Evolutionary conservation across 257 asterid genomes (phyloP).

Genomic region (Avicennia marina): DNA sequence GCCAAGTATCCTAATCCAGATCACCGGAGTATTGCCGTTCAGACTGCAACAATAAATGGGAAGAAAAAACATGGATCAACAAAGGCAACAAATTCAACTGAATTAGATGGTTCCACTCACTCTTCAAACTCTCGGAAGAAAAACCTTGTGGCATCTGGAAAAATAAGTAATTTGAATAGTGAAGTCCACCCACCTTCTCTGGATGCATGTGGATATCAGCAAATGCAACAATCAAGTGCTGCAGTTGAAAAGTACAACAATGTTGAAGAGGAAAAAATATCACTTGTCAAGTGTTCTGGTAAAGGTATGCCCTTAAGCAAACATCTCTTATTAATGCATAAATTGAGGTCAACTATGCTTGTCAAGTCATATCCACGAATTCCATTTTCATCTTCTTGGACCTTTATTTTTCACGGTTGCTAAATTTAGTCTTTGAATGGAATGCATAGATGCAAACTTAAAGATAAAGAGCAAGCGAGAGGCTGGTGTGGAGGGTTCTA

Average conservation of each 20-base stretch:
- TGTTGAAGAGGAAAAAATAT: slow-evolving; percentile 43
- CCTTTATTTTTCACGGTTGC: slow-evolving; percentile 9
- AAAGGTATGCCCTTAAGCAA: slow-evolving; percentile 48
- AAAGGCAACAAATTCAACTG: slow-evolving; percentile 36
- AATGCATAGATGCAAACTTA: slow-evolving; percentile 39
- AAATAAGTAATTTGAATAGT: slow-evolving; percentile 36
- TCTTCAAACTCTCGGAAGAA: slow-evolving; percentile 47
- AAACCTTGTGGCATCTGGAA: slow-evolving; percentile 34
- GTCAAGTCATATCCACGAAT: slow-evolving; percentile 5
- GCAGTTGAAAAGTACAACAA: slow-evolving; percentile 37
- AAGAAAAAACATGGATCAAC: slow-evolving; percentile 61
- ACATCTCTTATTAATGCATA: slow-evolving; percentile 12
- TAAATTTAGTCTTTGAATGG: neutral
- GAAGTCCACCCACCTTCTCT: slow-evolving; percentile 34
- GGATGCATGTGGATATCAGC: slow-evolving; percentile 48
- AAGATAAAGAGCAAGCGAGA: slow-evolving; percentile 56
- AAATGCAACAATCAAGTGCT: slow-evolving; percentile 31
- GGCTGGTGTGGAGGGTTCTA: slow-evolving; percentile 47
- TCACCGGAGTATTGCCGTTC: slow-evolving; percentile 36
- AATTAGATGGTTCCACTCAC: slow-evolving; percentile 48
- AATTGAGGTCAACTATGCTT: slow-evolving; percentile 1
- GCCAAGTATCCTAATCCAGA: slow-evolving; percentile 39
- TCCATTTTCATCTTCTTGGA: slow-evolving; percentile 16
- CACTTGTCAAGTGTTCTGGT: slow-evolving; percentile 38
- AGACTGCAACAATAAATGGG: slow-evolving; percentile 31